Evolutionary conservation across 768 basidiomycete genomes (phyloP).

Genomic region (Calvatia gigantea): DNA sequence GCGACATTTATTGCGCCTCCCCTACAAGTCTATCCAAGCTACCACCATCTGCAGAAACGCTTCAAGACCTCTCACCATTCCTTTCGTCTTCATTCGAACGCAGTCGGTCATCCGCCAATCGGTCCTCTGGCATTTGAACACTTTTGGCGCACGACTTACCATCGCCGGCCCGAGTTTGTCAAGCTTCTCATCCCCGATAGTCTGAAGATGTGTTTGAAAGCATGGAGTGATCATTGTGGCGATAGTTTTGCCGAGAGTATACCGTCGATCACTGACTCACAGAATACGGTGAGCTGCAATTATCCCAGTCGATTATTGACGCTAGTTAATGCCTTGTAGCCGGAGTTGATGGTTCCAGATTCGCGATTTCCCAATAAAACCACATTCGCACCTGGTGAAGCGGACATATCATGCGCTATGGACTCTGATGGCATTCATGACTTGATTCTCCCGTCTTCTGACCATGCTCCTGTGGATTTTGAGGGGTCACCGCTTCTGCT

Average conservation of each 20-base stretch:
- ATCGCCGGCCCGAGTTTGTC: conserved; percentile 34
- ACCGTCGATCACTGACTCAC: conserved; percentile 27
- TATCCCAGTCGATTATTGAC: neutral
- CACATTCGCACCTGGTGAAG: neutral
- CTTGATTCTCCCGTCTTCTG: neutral
- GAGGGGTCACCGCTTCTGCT: neutral
- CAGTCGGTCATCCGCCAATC: conserved; percentile 40
- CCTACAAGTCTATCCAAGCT: conserved; percentile 35
- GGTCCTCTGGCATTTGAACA: conserved; percentile 51
- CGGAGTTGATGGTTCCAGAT: conserved; percentile 5
- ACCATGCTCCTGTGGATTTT: neutral
- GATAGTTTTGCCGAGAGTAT: conserved; percentile 44
- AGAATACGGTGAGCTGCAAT: conserved; percentile 7
- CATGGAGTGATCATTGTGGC: conserved; percentile 43
- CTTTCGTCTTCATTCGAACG: conserved; percentile 48
- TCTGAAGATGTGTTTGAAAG: conserved; percentile 42
- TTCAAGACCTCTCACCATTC: conserved; percentile 41
- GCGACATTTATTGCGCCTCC: conserved; percentile 40
- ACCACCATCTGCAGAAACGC: conserved; percentile 36
- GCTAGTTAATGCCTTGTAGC: neutral
- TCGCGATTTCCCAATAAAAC: conserved; percentile 5
- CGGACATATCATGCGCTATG: neutral
- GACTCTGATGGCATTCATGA: neutral
- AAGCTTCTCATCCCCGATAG: conserved; percentile 34
- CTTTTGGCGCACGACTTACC: conserved; percentile 58